Base-by-base conservation (phyloP, 257 asterid species). In the Nicotiana sylvestris region DNA sequence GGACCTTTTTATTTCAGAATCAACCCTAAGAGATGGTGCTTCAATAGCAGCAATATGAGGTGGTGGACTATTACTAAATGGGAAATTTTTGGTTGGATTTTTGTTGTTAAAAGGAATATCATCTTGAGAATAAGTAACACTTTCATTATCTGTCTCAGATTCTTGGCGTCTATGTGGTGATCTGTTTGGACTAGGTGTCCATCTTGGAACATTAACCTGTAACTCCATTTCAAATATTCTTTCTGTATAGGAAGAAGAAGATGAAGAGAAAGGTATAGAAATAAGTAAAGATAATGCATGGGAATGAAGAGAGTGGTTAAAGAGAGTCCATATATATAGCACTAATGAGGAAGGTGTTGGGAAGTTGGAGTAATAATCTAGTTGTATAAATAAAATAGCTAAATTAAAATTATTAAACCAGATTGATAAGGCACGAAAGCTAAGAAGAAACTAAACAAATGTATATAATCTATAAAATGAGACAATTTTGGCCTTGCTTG, bases 141-240 rank as follows among this genome's bases (percentile, higher is more conserved):
- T 82, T 12, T 84, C 81, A 18, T 58, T 78, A 43, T 43, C 49
- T 78, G 65, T 16, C 2, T 18, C 49, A 0, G 66, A 77, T 55
- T 77, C 62, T 0, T 15, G 17, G 17, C 60, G 60, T 77, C 69
- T 11, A 30, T 57, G 81, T 7, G 69, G 69, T 6, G 81, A 78
- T 61, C 35, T 76, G 18, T 77, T 82, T 0, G 88, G 88, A 82
- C 85, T 87, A 6, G 86, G 89, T 2, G 86, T 86, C 76, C 85
- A 87, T 80, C 80, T 67, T 2, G 85, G 82, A 18, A 86, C 80
- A 49, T 37, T 68, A 37, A 29, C 25, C 0, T 37, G 56, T 1
- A 11, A 37, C 32, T 68, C 56, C 77, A 68, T 68, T 10, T 18
- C 15, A 17, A 7, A 1, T 49, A 49, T 51, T 10, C 2, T 53